These are phyloP conservation scores for Acrocalymma vagum DNA, from an alignment of 2,329 filamentous ascomycete genomes.

Conservation along the genomic window DNA sequence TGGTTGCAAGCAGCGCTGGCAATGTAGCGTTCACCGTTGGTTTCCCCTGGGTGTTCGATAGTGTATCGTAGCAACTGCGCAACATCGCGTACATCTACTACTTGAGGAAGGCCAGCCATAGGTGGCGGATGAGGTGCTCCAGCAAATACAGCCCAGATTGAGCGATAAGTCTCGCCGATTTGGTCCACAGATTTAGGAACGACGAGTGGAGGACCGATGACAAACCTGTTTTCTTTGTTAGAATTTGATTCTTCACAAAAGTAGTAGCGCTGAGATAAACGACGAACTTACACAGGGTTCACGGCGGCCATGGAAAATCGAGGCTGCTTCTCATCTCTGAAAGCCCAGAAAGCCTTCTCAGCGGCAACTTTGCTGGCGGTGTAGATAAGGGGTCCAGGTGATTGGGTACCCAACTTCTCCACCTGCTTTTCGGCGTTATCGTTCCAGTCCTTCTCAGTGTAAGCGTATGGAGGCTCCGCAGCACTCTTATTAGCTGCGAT, in stretches of 20 bases:
- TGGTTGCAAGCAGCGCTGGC: constrained; percentile 39
- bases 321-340: constrained; percentile 45
- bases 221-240: constrained; percentile 30
- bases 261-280: constrained; percentile 1
- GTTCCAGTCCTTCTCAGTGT: constrained; percentile 36
- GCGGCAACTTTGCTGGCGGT: constrained; percentile 39
- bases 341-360: constrained; percentile 40
- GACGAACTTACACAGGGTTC: constrained; percentile 48
- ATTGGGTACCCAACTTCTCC: constrained; percentile 29
- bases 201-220: constrained; percentile 51
- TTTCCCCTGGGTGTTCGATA: constrained; percentile 44
- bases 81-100: constrained; percentile 58
- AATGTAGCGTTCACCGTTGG: constrained; percentile 55
- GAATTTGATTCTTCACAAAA: neutral
- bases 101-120: constrained; percentile 30
- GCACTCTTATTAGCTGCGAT: constrained; percentile 20
- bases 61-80: constrained; percentile 50
- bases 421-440: constrained; percentile 30
- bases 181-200: constrained; percentile 36
- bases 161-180: constrained; percentile 43
- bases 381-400: constrained; percentile 32
- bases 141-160: constrained; percentile 46
- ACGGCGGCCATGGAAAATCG: constrained; percentile 50
- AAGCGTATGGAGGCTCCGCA: constrained; percentile 20
- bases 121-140: constrained; percentile 37